Evolutionary conservation across 1,284 basidiomycete genomes (phyloP).

Genomic region (Leccinum ambiguum): DNA sequence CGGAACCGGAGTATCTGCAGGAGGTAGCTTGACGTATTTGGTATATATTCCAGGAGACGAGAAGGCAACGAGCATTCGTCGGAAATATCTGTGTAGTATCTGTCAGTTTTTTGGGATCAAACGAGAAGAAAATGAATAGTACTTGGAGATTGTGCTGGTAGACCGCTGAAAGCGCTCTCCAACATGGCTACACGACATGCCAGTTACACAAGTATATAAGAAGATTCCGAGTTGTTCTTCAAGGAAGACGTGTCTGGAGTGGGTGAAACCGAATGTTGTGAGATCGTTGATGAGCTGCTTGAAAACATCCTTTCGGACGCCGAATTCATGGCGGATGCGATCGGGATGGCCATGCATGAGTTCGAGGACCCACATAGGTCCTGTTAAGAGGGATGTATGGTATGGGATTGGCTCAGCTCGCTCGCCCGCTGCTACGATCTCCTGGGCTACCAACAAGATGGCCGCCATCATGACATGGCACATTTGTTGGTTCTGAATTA

Average conservation of each 20-base stretch:
- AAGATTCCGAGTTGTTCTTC: slow-evolving; percentile 1
- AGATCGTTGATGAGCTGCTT: background rate
- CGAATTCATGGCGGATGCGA: background rate
- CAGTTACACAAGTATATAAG: background rate
- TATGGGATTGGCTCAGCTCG: background rate
- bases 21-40: background rate
- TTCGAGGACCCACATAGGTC: background rate
- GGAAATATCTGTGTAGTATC: background rate
- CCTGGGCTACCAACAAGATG: too few relatives aligned
- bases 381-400: background rate
- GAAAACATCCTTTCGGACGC: background rate
- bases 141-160: background rate
- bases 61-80: background rate
- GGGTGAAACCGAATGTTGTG: background rate
- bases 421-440: background rate
- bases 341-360: background rate
- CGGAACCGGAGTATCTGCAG: background rate
- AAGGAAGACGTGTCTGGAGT: background rate
- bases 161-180: background rate
- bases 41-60: background rate
- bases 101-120: background rate
- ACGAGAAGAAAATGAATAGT: background rate
- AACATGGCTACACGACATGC: background rate
- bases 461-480: too few relatives aligned
- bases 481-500: too few relatives aligned